Base-by-base conservation (phyloP, 2,329 filamentous ascomycete species). In the Drechslerella coelobrocha region DNA sequence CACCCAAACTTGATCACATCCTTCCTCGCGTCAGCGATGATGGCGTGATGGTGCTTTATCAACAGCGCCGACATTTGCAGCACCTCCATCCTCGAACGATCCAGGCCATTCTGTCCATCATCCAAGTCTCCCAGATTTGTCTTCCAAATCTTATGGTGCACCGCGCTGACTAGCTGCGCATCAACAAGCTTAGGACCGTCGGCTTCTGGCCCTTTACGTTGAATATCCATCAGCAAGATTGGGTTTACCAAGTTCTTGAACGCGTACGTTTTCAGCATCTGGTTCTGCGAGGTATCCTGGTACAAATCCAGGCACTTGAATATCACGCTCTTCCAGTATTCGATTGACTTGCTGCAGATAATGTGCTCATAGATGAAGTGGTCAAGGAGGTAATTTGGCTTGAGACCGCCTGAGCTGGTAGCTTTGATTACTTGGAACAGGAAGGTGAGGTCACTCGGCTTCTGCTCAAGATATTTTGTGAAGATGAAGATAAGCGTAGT, bases 1-100 rank as follows among this genome's bases (percentile, higher is more conserved):
- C 94, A 99, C 2, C 92, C 92, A 79, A 97, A 99, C 80, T 97
- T 97, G 77, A 99, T 99, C 72, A 99, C 93, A 73, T 99, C 94
- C 79, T 99, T 99, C 37, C 95, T 88, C 1, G 91, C 88, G 76
- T 97, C 94, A 74, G 95, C 90, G 1, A 99, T 85, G 59, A 92
- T 89, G 29, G 86, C 85, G 76, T 93, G 88, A 76, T 99, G 91
- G 76, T 97, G 96, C 78, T 99, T 99, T 79, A 99, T 89, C 39
- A 99, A 83, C 82, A 99, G 87, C 0, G 94, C 92, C 4, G 94
- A 97, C 47, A 97, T 85, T 78, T 99, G 95, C 48, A 99, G 84
- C 8, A 97, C 85, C 78, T 99, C 95, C 86, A 97, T 96, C 14
- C 94, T 85, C 1, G 92, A 95, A 79, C 97, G 94, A 77, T 99